A percentile compares a stretch with the other conserved stretches of the same genome.
Conservation (phyloP, 768 basidiomycete species). For the Lentinula sp. region DNA sequence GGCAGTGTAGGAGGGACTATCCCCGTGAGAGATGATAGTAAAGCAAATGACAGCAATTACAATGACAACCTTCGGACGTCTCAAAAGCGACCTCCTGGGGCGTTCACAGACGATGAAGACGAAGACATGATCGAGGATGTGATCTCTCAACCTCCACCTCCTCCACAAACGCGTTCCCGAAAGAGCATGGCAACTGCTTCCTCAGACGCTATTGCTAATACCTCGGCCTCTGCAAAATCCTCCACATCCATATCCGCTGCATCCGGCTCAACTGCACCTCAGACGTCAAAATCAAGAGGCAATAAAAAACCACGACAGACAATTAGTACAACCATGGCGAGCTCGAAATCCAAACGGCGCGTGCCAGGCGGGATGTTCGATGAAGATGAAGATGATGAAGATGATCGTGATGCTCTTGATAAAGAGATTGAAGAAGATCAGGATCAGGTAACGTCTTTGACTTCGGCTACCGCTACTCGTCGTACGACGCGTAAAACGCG, state of each 20-base stretch:
- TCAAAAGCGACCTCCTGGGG: conserved; percentile 1
- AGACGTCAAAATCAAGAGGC: not conserved
- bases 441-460: not conserved
- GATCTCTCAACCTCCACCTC: not conserved
- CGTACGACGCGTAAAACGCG: not conserved
- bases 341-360: not conserved
- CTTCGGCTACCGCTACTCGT: not conserved
- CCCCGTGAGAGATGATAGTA: not conserved
- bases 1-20: not conserved
- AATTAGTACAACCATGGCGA: not conserved
- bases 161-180: not conserved
- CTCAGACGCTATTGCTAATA: not conserved
- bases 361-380: conserved; percentile 5
- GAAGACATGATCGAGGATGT: not conserved
- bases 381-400: conserved; percentile 2
- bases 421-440: not conserved
- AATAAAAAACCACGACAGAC: conserved; percentile 1
- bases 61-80: not conserved
- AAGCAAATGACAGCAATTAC: not conserved
- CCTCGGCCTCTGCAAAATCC: not conserved
- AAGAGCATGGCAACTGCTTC: not conserved
- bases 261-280: not conserved
- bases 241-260: not conserved
- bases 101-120: conserved; percentile 1
- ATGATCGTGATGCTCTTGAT: not conserved